phyloP scores from a whole-genome alignment of 331 rosid genomes.

The Pyracantha coccinea region DNA sequence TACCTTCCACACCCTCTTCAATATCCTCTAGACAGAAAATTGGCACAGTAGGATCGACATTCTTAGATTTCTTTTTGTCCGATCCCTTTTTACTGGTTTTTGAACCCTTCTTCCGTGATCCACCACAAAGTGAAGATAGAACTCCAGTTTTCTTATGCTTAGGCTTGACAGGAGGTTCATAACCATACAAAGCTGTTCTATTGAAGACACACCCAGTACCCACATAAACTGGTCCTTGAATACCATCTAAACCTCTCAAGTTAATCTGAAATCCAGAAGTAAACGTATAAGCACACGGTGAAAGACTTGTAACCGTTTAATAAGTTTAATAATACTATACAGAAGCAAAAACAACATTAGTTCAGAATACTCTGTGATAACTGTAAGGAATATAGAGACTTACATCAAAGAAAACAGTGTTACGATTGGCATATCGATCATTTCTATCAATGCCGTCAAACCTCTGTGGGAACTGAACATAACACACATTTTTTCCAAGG shows the following conservation, averaged over 20 bases:
- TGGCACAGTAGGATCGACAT: constrained; percentile 85
- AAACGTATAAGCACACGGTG: neutral
- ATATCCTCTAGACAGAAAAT: constrained; percentile 84
- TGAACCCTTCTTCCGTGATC: constrained; percentile 60
- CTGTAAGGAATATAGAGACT: constrained; percentile 25
- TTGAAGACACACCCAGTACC: constrained; percentile 98
- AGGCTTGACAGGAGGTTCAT: constrained; percentile 85
- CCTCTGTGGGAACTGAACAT: constrained; percentile 97
- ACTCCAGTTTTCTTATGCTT: constrained; percentile 69
- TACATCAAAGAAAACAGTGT: constrained; percentile 97
- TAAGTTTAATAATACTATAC: neutral
- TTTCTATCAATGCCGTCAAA: constrained; percentile 93
- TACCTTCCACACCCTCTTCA: constrained; percentile 98
- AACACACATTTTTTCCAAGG: constrained; percentile 89
- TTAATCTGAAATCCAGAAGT: constrained; percentile 59
- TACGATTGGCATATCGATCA: constrained; percentile 94
- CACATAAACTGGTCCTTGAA: constrained; percentile 99
- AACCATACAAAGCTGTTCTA: constrained; percentile 95
- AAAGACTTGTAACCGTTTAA: neutral
- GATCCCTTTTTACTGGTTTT: constrained; percentile 75
- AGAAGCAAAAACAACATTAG: neutral
- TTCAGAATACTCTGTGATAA: neutral
- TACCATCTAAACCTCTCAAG: constrained; percentile 94
- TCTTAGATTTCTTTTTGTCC: constrained; percentile 77
- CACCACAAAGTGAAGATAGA: constrained; percentile 74